A percentile compares a stretch with the other conserved stretches of the same genome.
Evolutionary conservation across 2,329 filamentous ascomycete genomes (phyloP).

Genomic region (Lasiodiplodia gonubiensis): DNA sequence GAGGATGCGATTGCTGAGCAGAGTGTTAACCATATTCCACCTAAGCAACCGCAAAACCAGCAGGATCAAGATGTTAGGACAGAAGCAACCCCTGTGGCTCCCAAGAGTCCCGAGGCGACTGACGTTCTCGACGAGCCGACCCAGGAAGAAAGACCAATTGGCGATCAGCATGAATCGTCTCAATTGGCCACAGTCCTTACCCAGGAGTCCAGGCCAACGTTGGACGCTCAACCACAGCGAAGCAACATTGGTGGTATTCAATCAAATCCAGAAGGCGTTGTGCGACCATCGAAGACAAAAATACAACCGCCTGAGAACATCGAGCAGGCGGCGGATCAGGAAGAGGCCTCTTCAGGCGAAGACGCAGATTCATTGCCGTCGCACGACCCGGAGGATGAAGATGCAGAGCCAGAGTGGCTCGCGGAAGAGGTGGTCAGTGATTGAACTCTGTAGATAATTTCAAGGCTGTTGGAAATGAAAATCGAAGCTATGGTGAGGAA

Average conservation of each 20-base stretch:
- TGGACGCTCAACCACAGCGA: not conserved
- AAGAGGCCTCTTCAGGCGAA: not conserved
- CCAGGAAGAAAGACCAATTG: not conserved
- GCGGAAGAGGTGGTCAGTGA: conserved; percentile 60
- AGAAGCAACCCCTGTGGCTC: not conserved
- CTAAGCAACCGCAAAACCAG: not conserved
- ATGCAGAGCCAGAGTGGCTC: conserved; percentile 69
- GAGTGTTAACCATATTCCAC: not conserved
- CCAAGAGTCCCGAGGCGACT: not conserved
- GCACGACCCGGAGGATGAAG: conserved; percentile 69
- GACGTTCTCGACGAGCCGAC: not conserved
- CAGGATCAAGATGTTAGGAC: not conserved
- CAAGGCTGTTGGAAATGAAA: too few relatives aligned
- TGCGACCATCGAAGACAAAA: too few relatives aligned
- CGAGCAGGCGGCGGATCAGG: not conserved
- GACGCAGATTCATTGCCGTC: conserved; percentile 57
- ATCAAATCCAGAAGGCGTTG: not conserved
- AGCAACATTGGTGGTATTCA: not conserved
- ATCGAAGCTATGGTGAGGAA: not conserved
- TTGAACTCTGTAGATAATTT: not conserved
- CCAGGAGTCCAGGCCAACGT: not conserved
- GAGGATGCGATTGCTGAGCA: not conserved
- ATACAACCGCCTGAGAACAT: not conserved
- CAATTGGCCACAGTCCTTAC: too few relatives aligned
- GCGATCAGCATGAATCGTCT: not conserved